Evolutionary conservation across 2,329 filamentous ascomycete species (phyloP).

Genomic region (Colletotrichum phormii): DNA sequence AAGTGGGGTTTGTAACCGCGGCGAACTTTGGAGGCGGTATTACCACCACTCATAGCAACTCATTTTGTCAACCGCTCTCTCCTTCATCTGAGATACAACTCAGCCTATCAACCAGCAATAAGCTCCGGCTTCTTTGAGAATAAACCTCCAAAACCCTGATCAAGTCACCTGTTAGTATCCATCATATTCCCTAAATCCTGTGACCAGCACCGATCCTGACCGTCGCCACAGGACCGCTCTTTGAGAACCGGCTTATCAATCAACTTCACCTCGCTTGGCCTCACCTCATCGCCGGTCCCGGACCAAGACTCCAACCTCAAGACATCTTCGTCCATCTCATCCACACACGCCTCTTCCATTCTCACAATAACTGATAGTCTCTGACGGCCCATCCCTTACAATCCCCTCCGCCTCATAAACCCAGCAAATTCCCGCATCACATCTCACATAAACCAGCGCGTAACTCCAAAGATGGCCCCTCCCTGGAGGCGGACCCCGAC

Average conservation of each 20-base stretch:
- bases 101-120: background rate
- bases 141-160: background rate
- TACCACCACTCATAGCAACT: constrained; percentile 31
- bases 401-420: background rate
- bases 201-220: background rate
- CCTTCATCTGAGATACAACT: background rate
- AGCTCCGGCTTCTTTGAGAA: background rate
- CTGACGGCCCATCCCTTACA: background rate
- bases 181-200: background rate
- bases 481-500: constrained; percentile 82
- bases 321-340: background rate
- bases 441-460: background rate
- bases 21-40: background rate
- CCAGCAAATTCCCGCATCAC: background rate
- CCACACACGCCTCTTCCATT: too few relatives aligned
- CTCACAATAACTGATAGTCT: background rate
- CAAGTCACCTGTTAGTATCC: background rate
- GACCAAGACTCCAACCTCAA: background rate
- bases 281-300: constrained; percentile 25
- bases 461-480: constrained; percentile 73
- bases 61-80: constrained; percentile 3
- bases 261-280: constrained; percentile 18
- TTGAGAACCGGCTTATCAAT: constrained; percentile 31
- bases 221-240: background rate
- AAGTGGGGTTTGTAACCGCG: constrained; percentile 16